Evolutionary conservation across 768 basidiomycete species (phyloP).

Genomic region (Rhizopogon vinicolor): DNA sequence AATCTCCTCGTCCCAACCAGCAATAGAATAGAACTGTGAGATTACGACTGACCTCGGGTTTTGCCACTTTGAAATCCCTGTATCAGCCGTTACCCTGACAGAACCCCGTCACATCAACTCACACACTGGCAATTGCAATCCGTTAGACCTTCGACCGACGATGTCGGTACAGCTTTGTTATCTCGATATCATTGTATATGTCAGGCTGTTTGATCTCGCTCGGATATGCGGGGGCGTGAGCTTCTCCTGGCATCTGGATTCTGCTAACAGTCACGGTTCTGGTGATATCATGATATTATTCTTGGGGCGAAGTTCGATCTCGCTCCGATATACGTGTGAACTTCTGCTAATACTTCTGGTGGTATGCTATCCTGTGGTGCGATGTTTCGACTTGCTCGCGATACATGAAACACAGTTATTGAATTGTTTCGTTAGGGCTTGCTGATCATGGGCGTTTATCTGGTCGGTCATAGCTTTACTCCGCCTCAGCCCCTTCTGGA

Average conservation of each 20-base stretch:
- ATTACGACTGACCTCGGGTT: not conserved
- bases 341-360: no score
- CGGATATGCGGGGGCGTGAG: not conserved
- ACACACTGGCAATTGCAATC: not conserved
- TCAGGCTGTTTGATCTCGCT: constrained; percentile 1
- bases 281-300: no score
- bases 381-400: no score
- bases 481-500: no score
- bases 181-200: not conserved
- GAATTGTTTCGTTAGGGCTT: no score
- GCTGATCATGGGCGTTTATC: no score
- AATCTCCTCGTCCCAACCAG: not conserved
- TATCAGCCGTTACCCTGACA: not conserved
- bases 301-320: no score
- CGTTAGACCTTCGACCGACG: not conserved
- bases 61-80: not conserved
- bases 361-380: no score
- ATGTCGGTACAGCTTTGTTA: not conserved
- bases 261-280: no score
- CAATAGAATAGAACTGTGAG: not conserved
- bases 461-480: no score
- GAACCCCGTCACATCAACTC: not conserved
- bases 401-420: no score
- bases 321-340: no score
- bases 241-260: not conserved